Conservation (phyloP, 2,329 filamentous ascomycete genomes). For the Aspergillus pseudoglaucus region DNA sequence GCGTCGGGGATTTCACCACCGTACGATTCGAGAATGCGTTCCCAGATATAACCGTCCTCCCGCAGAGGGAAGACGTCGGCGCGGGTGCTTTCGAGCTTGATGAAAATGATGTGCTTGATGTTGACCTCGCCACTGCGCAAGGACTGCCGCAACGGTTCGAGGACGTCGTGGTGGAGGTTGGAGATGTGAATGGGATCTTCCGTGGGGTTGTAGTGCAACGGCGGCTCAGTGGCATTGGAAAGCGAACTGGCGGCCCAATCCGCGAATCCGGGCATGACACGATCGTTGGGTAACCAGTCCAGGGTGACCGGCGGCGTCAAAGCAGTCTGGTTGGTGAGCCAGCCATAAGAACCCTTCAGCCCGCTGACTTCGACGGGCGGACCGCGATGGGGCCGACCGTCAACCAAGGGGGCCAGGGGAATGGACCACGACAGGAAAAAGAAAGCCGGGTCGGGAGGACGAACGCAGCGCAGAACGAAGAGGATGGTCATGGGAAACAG, state of each 20-base stretch:
- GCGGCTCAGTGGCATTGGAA: constrained; percentile 1
- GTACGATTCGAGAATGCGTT: constrained; percentile 31
- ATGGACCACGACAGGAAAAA: constrained; percentile 12
- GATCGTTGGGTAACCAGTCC: constrained; percentile 13
- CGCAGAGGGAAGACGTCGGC: constrained; percentile 40
- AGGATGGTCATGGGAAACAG: constrained; percentile 17
- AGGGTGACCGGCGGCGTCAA: constrained; percentile 7
- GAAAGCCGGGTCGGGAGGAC: constrained; percentile 21
- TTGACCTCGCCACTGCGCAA: constrained; percentile 20
- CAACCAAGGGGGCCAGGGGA: constrained; percentile 11
- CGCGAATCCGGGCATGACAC: constrained; percentile 10
- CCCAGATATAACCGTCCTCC: constrained; percentile 29
- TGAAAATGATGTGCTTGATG: constrained; percentile 37
- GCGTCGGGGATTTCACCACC: constrained; percentile 26
- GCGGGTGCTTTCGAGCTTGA: constrained; percentile 40
- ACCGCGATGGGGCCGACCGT: constrained; percentile 7
- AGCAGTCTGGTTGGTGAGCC: constrained; percentile 11
- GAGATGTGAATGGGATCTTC: constrained; percentile 36
- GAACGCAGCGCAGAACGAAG: constrained; percentile 19
- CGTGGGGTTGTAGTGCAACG: constrained; percentile 27
- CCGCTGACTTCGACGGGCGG: constrained; percentile 8
- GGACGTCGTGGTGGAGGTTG: constrained; percentile 28
- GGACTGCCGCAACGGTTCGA: constrained; percentile 13
- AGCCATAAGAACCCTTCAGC: constrained; percentile 7
- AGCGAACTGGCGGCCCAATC: constrained; percentile 11